phyloP scores from a whole-genome alignment of 805 yeast species.

The Metschnikowia similis region DNA sequence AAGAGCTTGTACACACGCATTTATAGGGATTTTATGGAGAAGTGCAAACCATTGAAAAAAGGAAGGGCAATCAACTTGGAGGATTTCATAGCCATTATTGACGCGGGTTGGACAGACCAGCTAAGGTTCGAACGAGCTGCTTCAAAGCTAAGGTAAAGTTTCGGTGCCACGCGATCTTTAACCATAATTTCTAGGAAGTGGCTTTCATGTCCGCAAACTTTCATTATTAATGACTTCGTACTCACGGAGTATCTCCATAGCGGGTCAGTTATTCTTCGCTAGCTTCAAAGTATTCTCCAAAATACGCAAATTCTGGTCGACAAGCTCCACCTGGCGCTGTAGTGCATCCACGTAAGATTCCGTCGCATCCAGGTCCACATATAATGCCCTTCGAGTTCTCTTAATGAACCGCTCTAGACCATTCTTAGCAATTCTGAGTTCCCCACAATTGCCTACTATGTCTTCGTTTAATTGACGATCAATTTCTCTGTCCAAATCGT shows the following conservation, averaged over 20 bases:
- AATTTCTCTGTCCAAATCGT: constrained; percentile 35
- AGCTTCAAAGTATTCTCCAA: constrained; percentile 51
- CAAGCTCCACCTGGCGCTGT: constrained; percentile 51
- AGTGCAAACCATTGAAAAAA: constrained; percentile 59
- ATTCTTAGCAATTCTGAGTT: constrained; percentile 12
- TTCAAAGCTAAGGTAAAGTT: constrained; percentile 22
- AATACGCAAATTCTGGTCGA: constrained; percentile 70
- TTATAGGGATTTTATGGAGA: constrained; percentile 66
- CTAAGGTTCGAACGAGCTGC: constrained; percentile 67
- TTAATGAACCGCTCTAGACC: constrained; percentile 7
- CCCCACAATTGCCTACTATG: constrained; percentile 21
- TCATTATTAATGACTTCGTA: neutral
- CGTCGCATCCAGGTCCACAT: constrained; percentile 5
- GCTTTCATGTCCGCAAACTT: too few species aligned
- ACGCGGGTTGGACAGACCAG: constrained; percentile 80
- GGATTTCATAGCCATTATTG: constrained; percentile 67
- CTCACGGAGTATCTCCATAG: neutral
- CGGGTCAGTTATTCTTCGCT: constrained; percentile 8
- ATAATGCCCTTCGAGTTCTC: constrained; percentile 9
- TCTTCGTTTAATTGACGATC: constrained; percentile 33
- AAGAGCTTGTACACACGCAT: constrained; percentile 54
- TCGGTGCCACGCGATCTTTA: neutral
- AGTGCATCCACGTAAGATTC: constrained; percentile 13
- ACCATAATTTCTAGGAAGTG: too few species aligned
- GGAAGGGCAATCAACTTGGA: constrained; percentile 61